Evolutionary conservation across 1,284 basidiomycete genomes (phyloP), one percentile per base, ranked within the genome.

Genomic region (Trichosporon coremiiforme): DNA sequence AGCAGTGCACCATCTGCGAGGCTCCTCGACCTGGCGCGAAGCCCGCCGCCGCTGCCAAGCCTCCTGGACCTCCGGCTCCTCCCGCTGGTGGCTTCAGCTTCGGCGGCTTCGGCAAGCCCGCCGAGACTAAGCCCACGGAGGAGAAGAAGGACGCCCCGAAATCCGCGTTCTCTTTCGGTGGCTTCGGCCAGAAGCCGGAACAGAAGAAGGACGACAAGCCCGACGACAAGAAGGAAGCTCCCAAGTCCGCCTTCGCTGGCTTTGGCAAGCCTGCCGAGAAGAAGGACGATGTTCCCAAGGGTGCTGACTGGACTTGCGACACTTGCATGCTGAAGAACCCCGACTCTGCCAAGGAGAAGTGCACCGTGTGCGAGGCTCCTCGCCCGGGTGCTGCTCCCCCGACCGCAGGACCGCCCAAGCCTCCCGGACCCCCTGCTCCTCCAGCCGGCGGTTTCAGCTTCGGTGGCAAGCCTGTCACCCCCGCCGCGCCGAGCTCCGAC

Each of bases 1-100:
- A 78, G 60, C 87, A 88, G 76, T 90, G 89, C 75, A 83, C 81
- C 0, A 72, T 87, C 35, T 90, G 89, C 69, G 87, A 88, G 57
- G 73, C 84, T 1, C 84, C 85, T 0, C 78, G 82, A 22, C 79
- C 78, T 36, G 75, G 67, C 2, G 66, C 62, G 2, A 36, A 25
- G 33, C 25, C 68, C 1, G 64, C 70, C 15, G 20, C 69, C 2
- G 66, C 69, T 22, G n/a, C 70, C 31, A 53, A 69, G 2, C 35
- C 66, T 17, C 33, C 69, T 0, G 38, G 25, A 7, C 25, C 45
- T 4, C 67, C 67, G 0, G 45, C 67, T 6, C 67, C 67, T 2
- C 60, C 65, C 8, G 20, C 65, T 10, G 65, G 65, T 4, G 25
- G 62, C 47, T 60, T 65, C 67, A 15, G 68, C 67, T 72, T 74